Base-by-base conservation (phyloP, 257 asterid genomes). In the Fraxinus americana region DNA sequence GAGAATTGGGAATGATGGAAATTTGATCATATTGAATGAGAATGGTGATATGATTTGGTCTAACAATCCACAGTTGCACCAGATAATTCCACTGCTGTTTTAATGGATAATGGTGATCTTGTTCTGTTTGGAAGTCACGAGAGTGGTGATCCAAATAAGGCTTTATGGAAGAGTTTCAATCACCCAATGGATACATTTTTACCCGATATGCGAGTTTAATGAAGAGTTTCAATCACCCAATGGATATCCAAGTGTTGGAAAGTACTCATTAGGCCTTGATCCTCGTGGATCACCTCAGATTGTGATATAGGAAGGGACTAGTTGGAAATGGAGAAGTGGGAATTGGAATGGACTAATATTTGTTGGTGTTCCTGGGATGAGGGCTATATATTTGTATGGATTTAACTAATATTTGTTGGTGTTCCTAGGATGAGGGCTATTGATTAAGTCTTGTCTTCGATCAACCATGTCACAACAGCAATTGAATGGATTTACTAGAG, bases 251-350 rank as follows among this genome's bases (percentile, higher is more conserved):
- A 82, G 94, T 0, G 83, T 84, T 0, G 98, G 98, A 11, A 87
- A 78, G 45, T 92, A 77, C 27, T 76, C 94, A 1, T 9, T 92
- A 89, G 96, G 97, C 3, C 29, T 94, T 32, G 98, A 94, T 82
- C 85, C 90, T 0, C 87, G 88, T 12, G 94, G 93, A 50, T 72
- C 94, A 0, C 96, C 97, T 2, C 98, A 94, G 86, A 84, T 91
- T 5, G 88, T 94, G 84, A 86, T 94, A 54, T 89, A 94, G 96
- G 90, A 91, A 29, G 97, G 96, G 38, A 21, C 0, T 6, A 76
- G 82, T 11, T 83, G 97, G 23, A 83, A 72, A 30, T 94, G 97
- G 98, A 88, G 97, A 80, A 94, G 93, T 35, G 98, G 97, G 21
- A 85, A 89, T 36, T 94, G 88, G 87, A 83, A 85, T 67, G 92